These are phyloP conservation scores for Lichtheimia hyalospora DNA, from an alignment of 371 early-diverging fungal species.

Conservation along the genomic window DNA sequence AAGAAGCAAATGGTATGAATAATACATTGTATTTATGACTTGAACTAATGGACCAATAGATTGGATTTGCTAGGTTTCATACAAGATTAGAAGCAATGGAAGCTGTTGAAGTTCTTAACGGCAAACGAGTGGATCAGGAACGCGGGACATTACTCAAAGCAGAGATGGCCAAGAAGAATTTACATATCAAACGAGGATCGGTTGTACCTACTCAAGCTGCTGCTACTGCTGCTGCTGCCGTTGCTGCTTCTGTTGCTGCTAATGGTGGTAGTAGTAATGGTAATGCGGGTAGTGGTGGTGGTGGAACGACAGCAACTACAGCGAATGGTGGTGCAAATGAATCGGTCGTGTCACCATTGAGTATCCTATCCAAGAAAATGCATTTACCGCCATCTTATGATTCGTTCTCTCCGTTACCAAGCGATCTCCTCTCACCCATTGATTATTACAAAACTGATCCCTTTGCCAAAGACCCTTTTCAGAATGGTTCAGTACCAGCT, in stretches of 20 bases:
- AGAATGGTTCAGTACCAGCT: conserved; percentile 24
- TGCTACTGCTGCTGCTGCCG: conserved; percentile 5
- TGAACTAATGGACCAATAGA: conserved; percentile 17
- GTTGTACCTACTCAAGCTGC: conserved; percentile 9
- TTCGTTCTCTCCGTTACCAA: conserved; percentile 53
- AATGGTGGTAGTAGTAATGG: neutral
- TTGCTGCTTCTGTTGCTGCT: neutral
- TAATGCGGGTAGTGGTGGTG: too few species aligned
- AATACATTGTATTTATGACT: neutral
- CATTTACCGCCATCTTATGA: conserved; percentile 15
- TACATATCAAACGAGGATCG: conserved; percentile 37
- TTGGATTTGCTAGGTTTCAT: conserved; percentile 42
- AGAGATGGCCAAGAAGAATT: conserved; percentile 51
- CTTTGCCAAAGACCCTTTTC: conserved; percentile 41
- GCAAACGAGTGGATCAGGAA: conserved; percentile 37
- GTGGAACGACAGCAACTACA: neutral
- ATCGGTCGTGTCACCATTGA: conserved; percentile 11
- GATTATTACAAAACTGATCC: conserved; percentile 54
- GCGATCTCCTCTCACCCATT: conserved; percentile 57
- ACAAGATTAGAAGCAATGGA: conserved; percentile 38
- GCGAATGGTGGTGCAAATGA: neutral
- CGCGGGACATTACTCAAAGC: conserved; percentile 38
- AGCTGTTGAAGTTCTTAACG: conserved; percentile 33
- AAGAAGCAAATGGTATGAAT: conserved; percentile 87
- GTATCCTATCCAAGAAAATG: conserved; percentile 19